Conservation (phyloP, 148 eudicot species). For the Salicornia ramosissima region DNA sequence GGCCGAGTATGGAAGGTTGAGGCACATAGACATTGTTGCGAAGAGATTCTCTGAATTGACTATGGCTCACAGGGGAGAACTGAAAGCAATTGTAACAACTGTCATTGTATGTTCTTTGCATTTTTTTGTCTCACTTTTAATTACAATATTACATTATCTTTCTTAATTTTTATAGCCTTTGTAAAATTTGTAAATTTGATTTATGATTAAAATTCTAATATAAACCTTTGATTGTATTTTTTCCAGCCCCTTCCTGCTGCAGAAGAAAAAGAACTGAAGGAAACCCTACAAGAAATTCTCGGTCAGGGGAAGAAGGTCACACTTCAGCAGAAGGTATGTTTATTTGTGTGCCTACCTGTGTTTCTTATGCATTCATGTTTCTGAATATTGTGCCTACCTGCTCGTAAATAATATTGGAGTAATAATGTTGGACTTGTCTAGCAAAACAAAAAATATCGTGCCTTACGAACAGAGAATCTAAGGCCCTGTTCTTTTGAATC, state of each 20-base stretch:
- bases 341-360: background rate
- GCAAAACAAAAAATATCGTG: background rate
- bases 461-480: background rate
- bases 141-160: no score
- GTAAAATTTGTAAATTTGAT: background rate
- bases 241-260: conserved; percentile 68
- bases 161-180: background rate
- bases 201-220: background rate
- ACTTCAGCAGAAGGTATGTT: conserved; percentile 74
- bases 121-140: background rate
- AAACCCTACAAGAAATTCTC: conserved; percentile 73
- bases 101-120: conserved; percentile 65
- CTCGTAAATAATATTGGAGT: background rate
- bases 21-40: conserved; percentile 46
- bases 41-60: conserved; percentile 73
- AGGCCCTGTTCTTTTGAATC: no score
- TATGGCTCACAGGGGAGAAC: conserved; percentile 88
- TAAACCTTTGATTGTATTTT: background rate
- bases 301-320: conserved; percentile 71
- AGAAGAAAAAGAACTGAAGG: conserved; percentile 92
- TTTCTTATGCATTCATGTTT: no score
- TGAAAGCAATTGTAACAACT: conserved; percentile 67
- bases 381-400: no score
- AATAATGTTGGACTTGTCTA: background rate
- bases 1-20: conserved; percentile 84